Evolutionary conservation across 2,329 filamentous ascomycete species (phyloP).

Genomic region (Grosmannia serpens): DNA sequence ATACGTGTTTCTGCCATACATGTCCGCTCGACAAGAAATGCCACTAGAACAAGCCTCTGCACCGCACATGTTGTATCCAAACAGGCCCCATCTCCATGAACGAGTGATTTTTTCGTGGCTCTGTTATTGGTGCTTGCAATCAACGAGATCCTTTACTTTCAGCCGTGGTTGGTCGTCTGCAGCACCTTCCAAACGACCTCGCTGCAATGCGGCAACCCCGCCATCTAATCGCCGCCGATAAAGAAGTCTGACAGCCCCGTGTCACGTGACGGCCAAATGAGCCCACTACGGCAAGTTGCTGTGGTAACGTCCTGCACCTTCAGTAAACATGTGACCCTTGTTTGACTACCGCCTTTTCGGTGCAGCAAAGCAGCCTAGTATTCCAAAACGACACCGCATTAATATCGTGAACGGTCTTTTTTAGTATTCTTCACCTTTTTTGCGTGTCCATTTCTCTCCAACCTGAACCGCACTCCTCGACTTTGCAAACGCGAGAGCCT

Average conservation of each 20-base stretch:
- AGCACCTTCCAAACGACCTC: no score
- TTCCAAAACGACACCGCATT: neutral
- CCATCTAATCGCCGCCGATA: neutral
- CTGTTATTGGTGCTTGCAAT: no score
- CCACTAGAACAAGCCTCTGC: no score
- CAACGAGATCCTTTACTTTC: no score
- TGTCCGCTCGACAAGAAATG: no score
- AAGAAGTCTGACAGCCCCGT: neutral
- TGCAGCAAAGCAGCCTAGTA: neutral
- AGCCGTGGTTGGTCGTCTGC: no score
- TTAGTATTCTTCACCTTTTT: neutral
- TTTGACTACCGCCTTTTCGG: neutral
- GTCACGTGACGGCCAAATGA: neutral
- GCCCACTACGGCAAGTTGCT: neutral
- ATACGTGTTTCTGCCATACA: no score
- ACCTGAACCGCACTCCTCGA: neutral
- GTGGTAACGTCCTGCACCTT: neutral
- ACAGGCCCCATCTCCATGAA: no score
- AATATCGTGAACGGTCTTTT: neutral
- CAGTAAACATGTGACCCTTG: neutral
- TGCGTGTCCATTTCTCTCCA: neutral
- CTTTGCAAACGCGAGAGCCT: neutral
- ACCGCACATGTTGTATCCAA: no score
- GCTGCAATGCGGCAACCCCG: no score
- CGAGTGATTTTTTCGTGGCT: no score